These are phyloP conservation scores for Centaurea solstitialis DNA, from an alignment of 129 eudicot species.

Conservation along the genomic window DNA sequence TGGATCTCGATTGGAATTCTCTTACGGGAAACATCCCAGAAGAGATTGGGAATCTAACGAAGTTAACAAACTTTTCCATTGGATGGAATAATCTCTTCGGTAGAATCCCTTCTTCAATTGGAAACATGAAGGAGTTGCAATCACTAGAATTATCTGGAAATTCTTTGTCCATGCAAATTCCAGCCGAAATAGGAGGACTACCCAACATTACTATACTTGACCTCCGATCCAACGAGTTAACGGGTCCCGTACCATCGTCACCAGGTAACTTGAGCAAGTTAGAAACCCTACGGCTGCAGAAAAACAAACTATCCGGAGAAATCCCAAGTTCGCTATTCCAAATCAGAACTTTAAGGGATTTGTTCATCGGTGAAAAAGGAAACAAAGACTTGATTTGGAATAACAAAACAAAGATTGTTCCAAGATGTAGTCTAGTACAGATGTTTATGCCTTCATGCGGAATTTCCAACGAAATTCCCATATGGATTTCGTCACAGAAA, in stretches of 20 bases:
- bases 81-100: constrained; percentile 37
- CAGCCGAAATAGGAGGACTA: constrained; percentile 34
- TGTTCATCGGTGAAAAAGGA: constrained; percentile 34
- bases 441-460: constrained; percentile 29
- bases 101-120: constrained; percentile 33
- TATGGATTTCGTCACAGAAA: constrained; percentile 21
- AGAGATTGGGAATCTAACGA: constrained; percentile 40
- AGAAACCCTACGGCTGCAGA: constrained; percentile 26
- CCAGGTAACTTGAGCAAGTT: constrained; percentile 29
- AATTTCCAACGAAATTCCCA: constrained; percentile 4
- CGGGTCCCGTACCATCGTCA: constrained; percentile 39
- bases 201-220: constrained; percentile 38
- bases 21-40: constrained; percentile 33
- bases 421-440: constrained; percentile 29
- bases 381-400: constrained; percentile 34
- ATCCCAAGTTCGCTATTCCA: constrained; percentile 47
- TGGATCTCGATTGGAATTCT: constrained; percentile 13
- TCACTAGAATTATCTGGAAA: constrained; percentile 34
- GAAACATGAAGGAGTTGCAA: constrained; percentile 24
- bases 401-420: constrained; percentile 34
- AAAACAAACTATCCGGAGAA: constrained; percentile 37
- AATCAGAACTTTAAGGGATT: constrained; percentile 10
- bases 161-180: constrained; percentile 34
- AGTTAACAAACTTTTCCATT: constrained; percentile 27
- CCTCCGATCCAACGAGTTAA: constrained; percentile 41